phyloP scores from a whole-genome alignment of 2,329 filamentous ascomycete genomes.

The Fusarium sp. region DNA sequence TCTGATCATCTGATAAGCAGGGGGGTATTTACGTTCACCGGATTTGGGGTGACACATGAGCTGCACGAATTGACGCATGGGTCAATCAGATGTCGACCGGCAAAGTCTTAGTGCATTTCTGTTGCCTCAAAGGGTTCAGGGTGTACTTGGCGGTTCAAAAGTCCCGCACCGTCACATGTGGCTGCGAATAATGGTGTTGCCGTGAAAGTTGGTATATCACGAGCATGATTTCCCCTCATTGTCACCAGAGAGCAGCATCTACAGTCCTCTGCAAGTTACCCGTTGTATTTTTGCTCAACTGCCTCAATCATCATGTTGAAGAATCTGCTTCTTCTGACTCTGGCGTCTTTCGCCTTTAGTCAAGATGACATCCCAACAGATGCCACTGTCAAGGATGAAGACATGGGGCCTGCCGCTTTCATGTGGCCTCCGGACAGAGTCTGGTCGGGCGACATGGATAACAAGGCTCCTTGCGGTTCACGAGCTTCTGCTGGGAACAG shows the following conservation, averaged over 20 bases:
- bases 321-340: slow-evolving; percentile 18
- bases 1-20: slow-evolving; percentile 47
- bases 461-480: slow-evolving; percentile 69
- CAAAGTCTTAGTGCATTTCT: background rate
- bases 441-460: slow-evolving; percentile 67
- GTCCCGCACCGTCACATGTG: slow-evolving; percentile 7
- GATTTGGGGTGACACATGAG: background rate
- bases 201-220: slow-evolving; percentile 27
- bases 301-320: slow-evolving; percentile 19
- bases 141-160: slow-evolving; percentile 27
- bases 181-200: background rate
- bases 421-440: slow-evolving; percentile 70
- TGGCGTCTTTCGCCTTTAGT: slow-evolving; percentile 17
- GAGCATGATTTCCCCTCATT: slow-evolving; percentile 10
- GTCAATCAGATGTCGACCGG: slow-evolving; percentile 5
- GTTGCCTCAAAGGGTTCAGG: slow-evolving; percentile 1
- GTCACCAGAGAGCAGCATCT: background rate
- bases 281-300: background rate
- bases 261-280: background rate
- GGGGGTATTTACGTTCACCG: background rate
- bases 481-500: slow-evolving; percentile 60
- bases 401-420: slow-evolving; percentile 68
- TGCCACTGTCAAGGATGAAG: slow-evolving; percentile 37
- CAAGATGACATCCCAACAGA: slow-evolving; percentile 26
- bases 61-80: background rate